Evolutionary conservation across 345 rosid genomes (phyloP).

Genomic region (Jatropha curcas): DNA sequence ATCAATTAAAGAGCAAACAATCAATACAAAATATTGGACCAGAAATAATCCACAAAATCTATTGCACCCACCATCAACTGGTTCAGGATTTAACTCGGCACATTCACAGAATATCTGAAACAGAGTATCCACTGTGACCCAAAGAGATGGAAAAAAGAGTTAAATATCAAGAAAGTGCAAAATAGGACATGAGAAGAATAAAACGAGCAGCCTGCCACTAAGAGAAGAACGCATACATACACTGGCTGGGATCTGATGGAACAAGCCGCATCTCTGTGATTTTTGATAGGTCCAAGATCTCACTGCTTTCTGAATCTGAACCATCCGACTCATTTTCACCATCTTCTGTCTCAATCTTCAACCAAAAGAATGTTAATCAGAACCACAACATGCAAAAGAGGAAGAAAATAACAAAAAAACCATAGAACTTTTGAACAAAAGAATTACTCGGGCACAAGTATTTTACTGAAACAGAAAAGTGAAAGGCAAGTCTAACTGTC

Average conservation of each 20-base stretch:
- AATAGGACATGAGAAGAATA: background rate
- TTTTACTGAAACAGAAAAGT: background rate
- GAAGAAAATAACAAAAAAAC: background rate
- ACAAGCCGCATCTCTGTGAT: slow-evolving; percentile 88
- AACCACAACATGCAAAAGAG: background rate
- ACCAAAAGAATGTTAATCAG: slow-evolving; percentile 1
- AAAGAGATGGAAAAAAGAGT: slow-evolving; percentile 12
- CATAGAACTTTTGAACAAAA: background rate
- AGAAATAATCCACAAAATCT: background rate
- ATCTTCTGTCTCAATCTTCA: slow-evolving; percentile 72
- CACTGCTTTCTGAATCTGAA: slow-evolving; percentile 59
- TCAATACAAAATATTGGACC: background rate
- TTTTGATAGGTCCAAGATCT: slow-evolving; percentile 58
- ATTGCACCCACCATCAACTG: slow-evolving; percentile 57
- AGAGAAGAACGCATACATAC: slow-evolving; percentile 39
- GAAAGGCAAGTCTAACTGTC: no score
- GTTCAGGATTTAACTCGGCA: slow-evolving; percentile 94
- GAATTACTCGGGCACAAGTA: background rate
- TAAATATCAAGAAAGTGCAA: background rate
- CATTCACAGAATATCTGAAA: slow-evolving; percentile 87
- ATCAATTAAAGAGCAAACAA: background rate
- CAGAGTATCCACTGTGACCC: slow-evolving; percentile 68
- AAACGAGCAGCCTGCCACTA: background rate
- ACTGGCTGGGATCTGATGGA: slow-evolving; percentile 79
- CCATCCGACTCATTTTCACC: slow-evolving; percentile 59